Evolutionary conservation across 192 early-diverging fungal genomes (phyloP).

Genomic region (Tieghemiomyces parasiticus): DNA sequence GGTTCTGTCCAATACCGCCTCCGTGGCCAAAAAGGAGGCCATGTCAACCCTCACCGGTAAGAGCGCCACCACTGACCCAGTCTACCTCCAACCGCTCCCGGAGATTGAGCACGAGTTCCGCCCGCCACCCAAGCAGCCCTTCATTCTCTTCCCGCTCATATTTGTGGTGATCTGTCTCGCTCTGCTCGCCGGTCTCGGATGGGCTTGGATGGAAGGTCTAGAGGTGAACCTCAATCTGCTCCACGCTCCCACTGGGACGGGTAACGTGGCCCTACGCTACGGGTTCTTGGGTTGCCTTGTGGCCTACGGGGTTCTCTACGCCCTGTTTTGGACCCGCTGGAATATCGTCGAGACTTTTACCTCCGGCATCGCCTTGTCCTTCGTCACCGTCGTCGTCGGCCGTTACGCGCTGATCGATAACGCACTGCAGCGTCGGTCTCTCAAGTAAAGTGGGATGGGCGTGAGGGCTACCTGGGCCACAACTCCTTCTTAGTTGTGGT

Average conservation of each 20-base stretch:
- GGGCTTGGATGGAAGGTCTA: background rate
- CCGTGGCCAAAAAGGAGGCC: background rate
- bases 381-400: background rate
- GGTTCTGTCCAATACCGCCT: too few species aligned
- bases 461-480: too few species aligned
- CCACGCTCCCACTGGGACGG: background rate
- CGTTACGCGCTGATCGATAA: background rate
- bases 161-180: background rate
- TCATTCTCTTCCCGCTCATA: background rate
- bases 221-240: background rate
- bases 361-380: background rate
- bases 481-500: too few species aligned
- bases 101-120: background rate
- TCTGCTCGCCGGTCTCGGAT: background rate
- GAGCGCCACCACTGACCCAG: background rate
- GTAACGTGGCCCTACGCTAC: background rate
- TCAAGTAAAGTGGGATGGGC: too few species aligned
- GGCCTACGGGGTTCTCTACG: background rate
- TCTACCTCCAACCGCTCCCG: background rate
- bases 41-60: background rate
- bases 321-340: conserved; percentile 7
- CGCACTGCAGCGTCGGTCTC: background rate
- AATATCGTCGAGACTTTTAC: background rate
- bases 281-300: background rate
- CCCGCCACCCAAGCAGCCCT: background rate